Evolutionary conservation across 148 eudicot genomes (phyloP).

Genomic region (Salicornia ramosissima): DNA sequence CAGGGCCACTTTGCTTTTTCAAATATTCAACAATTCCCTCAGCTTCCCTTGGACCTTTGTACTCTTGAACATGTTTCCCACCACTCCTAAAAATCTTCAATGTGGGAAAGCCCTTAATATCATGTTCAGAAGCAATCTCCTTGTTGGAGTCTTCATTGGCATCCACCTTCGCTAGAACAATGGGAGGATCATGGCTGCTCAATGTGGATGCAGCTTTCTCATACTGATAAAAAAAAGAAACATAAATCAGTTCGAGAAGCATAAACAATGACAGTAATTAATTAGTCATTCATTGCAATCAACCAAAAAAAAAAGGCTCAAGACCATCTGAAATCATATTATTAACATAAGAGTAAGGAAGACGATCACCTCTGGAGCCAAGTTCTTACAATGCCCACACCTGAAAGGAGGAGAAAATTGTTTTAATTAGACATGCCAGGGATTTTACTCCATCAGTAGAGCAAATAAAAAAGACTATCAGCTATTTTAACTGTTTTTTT

Average conservation of each 20-base stretch:
- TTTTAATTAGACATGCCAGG: background rate
- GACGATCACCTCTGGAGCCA: constrained; percentile 81
- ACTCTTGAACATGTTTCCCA: constrained; percentile 65
- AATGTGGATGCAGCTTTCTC: constrained; percentile 75
- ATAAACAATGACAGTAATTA: background rate
- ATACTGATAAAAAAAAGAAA: constrained; percentile 38
- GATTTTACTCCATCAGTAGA: too few relatives aligned
- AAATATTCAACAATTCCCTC: constrained; percentile 69
- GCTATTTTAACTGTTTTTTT: too few relatives aligned
- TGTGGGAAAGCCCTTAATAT: constrained; percentile 69
- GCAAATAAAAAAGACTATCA: too few relatives aligned
- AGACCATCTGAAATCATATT: background rate
- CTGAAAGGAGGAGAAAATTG: constrained; percentile 27
- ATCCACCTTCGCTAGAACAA: constrained; percentile 73
- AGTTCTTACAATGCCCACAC: constrained; percentile 88
- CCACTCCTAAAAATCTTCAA: constrained; percentile 68
- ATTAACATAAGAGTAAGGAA: background rate
- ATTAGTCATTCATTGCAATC: background rate
- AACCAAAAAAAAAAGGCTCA: background rate
- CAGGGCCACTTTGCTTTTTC: constrained; percentile 83
- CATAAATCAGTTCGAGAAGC: background rate
- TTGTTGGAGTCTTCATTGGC: constrained; percentile 73
- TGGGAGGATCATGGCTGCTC: constrained; percentile 60
- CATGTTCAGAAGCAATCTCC: constrained; percentile 46
- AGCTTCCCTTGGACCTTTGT: constrained; percentile 92